Conservation (phyloP, 257 asterid species). For the Gynochthodes officinalis region DNA sequence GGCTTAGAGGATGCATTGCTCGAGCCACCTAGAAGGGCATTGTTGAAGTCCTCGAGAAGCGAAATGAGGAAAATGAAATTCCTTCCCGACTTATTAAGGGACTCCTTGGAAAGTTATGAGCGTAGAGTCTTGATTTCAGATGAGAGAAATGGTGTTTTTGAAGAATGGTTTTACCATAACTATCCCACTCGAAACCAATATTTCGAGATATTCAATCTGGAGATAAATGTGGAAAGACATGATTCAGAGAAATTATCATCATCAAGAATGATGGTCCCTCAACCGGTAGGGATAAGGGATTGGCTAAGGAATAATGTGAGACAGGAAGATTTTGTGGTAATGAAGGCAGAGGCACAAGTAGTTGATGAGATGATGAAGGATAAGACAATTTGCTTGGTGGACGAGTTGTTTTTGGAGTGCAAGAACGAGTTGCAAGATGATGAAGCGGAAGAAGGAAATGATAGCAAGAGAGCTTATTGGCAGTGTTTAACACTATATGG, state of each 20-base stretch:
- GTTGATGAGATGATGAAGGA: constrained; percentile 56
- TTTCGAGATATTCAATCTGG: constrained; percentile 47
- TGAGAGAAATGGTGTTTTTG: constrained; percentile 30
- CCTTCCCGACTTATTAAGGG: constrained; percentile 64
- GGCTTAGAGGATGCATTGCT: constrained; percentile 47
- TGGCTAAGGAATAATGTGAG: constrained; percentile 44
- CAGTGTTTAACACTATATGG: constrained; percentile 55
- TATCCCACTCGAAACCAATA: constrained; percentile 61
- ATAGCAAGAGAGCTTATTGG: constrained; percentile 55
- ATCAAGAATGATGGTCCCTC: background rate
- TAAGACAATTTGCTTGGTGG: constrained; percentile 39
- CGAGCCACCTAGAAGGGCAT: constrained; percentile 38
- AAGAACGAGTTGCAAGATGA: constrained; percentile 37
- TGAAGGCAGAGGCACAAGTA: constrained; percentile 60
- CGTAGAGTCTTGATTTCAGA: constrained; percentile 64
- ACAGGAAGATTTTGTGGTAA: constrained; percentile 51
- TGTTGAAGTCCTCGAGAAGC: constrained; percentile 13
- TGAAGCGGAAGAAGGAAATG: constrained; percentile 18
- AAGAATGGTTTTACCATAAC: constrained; percentile 61
- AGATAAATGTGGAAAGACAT: background rate
- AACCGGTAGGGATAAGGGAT: constrained; percentile 16
- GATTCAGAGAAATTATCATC: constrained; percentile 19
- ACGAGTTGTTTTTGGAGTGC: constrained; percentile 57
- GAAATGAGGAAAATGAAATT: constrained; percentile 35
- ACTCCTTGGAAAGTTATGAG: constrained; percentile 50